Base-by-base conservation (phyloP, 2,329 filamentous ascomycete genomes). In the Hypoxylon sp. region DNA sequence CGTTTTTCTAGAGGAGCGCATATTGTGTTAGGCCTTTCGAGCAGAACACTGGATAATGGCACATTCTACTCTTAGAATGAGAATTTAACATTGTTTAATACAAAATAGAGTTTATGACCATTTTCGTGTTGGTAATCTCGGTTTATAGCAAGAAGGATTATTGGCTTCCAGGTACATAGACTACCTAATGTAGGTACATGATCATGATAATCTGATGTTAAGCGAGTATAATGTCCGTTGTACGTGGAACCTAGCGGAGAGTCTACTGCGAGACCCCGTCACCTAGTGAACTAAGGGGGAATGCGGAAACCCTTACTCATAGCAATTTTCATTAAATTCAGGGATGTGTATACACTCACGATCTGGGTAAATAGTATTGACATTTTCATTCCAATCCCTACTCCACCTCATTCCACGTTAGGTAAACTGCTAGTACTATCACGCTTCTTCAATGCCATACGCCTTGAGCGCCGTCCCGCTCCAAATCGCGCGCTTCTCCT, bases 401-500 rank as follows among this genome's bases (percentile, higher is more conserved):
- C 11, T 37, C 13, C 13, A 37, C 15, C n/a, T 42, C 17, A 17
- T 19, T 44, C 39, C 39, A 44, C 11, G 11, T 21, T 11, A 2
- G 8, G 8, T 44, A 44, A 21, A 11, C 17, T 19, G 17, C 39
- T 8, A 44, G 7, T 21, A 21, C 32, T 29, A 55, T 53, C 54
- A 58, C n/a, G 60, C 39, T 64, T 79, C 75, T 65, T 79, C 75
- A 6, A 90, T 80, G 2, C 81, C 80, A 74, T 97, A 98, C 1
- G 92, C 93, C 79, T 88, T 86, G 57, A 87, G 83, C 0, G 92
- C 93, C 10, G 91, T 93, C 19, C 87, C 87, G 52, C 87, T 88
- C 88, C 93, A 97, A 52, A 97, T 83, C 79, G 85, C 86, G 66
- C 84, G 85, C 77, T 87, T 86, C 65, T 92, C 87, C 42, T 88